Percentiles rank a stretch among this genome's conserved stretches.
Evolutionary conservation across 2,329 filamentous ascomycete genomes (phyloP).

Genomic region (Hymenoscyphus infarciens): DNA sequence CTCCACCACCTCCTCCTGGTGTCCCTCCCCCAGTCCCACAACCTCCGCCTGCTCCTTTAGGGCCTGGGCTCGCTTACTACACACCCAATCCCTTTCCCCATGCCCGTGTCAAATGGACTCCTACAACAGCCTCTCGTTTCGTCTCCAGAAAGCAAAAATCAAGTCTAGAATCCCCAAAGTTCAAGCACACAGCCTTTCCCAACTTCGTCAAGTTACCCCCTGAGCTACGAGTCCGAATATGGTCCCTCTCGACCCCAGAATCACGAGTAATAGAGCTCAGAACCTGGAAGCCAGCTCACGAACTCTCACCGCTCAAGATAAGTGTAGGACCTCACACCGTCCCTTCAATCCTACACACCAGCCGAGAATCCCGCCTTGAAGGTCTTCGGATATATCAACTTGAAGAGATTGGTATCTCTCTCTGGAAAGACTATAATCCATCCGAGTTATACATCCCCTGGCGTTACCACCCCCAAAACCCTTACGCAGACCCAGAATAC

Average conservation of each 20-base stretch:
- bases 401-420: constrained; percentile 20
- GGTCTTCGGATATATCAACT: constrained; percentile 19
- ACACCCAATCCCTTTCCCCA: constrained; percentile 7
- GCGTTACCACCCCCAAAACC: constrained; percentile 21
- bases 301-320: constrained; percentile 21
- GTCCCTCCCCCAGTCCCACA: constrained; percentile 4
- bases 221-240: constrained; percentile 28
- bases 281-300: constrained; percentile 17
- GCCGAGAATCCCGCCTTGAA: constrained; percentile 23
- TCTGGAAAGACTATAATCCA: constrained; percentile 11
- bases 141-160: not conserved
- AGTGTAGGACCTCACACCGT: constrained; percentile 15
- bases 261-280: constrained; percentile 24
- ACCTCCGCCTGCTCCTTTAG: not conserved
- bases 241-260: constrained; percentile 18
- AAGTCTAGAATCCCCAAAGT: not conserved
- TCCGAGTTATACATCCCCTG: constrained; percentile 17
- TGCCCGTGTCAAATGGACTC: constrained; percentile 16
- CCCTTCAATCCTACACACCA: constrained; percentile 21
- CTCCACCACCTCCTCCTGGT: not conserved
- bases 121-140: constrained; percentile 7
- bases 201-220: constrained; percentile 24
- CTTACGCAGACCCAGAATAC: constrained; percentile 5
- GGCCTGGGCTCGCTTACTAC: constrained; percentile 1
- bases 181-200: constrained; percentile 14